Conservation (phyloP, 2,329 filamentous ascomycete genomes). For the Cladosporium sp. region DNA sequence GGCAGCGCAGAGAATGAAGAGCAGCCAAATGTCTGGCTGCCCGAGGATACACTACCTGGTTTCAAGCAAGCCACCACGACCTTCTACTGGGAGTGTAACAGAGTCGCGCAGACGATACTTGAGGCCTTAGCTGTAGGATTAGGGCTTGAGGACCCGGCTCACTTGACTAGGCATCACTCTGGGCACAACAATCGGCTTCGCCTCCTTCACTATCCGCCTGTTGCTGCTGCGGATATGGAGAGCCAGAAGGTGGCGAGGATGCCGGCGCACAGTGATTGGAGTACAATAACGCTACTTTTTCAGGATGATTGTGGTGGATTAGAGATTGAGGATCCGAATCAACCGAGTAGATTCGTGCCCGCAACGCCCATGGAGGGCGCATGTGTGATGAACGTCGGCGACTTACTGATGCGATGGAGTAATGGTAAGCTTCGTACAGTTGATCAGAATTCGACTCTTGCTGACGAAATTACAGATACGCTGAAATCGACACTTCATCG, state of each 20-base stretch:
- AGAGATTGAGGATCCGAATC: slow-evolving; percentile 33
- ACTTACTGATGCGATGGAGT: slow-evolving; percentile 38
- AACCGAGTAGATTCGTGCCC: slow-evolving; percentile 26
- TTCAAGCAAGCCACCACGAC: slow-evolving; percentile 34
- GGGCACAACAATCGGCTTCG: slow-evolving; percentile 24
- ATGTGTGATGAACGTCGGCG: slow-evolving; percentile 38
- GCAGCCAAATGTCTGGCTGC: slow-evolving; percentile 47
- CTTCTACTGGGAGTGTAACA: slow-evolving; percentile 33
- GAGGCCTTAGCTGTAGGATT: slow-evolving; percentile 33
- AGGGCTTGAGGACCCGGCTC: slow-evolving; percentile 24
- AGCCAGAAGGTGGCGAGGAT: slow-evolving; percentile 34
- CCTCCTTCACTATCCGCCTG: slow-evolving; percentile 38
- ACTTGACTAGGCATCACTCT: slow-evolving; percentile 18
- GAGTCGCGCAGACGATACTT: slow-evolving; percentile 28
- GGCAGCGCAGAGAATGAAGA: slow-evolving; percentile 41
- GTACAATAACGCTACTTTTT: slow-evolving; percentile 39
- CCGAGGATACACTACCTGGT: slow-evolving; percentile 41
- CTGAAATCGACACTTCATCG: slow-evolving; percentile 38
- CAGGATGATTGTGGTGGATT: slow-evolving; percentile 40
- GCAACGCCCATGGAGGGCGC: slow-evolving; percentile 30
- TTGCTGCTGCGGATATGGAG: slow-evolving; percentile 28
- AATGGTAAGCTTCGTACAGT: slow-evolving; percentile 20
- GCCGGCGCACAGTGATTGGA: slow-evolving; percentile 39
- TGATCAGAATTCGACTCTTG: not conserved
- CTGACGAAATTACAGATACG: slow-evolving; percentile 20